Evolutionary conservation across 331 rosid species (phyloP).

Genomic region (Quercus tomentella): DNA sequence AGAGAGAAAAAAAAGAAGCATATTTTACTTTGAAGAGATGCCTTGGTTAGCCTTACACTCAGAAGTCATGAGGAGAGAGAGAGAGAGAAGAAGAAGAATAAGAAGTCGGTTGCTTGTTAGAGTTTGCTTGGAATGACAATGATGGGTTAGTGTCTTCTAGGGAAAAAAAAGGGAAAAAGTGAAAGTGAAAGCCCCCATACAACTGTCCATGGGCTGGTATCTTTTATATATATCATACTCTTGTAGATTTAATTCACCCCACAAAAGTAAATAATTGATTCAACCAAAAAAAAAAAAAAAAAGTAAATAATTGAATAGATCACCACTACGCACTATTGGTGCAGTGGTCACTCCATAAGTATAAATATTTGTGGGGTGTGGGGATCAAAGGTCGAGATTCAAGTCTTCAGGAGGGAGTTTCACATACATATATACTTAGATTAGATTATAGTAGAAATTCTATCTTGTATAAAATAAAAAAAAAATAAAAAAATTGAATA

Average conservation of each 20-base stretch:
- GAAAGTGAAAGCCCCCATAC: neutral
- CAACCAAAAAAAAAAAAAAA: neutral
- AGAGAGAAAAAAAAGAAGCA: neutral
- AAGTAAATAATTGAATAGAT: neutral
- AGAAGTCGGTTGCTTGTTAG: constrained; percentile 33
- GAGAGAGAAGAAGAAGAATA: neutral
- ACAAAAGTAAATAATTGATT: neutral
- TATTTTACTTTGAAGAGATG: constrained; percentile 3
- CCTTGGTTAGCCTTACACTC: neutral
- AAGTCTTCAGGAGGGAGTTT: too few species aligned
- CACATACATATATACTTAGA: accelerated
- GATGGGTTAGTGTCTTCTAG: constrained; percentile 9
- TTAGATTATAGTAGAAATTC: too few species aligned
- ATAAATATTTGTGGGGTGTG: too few species aligned
- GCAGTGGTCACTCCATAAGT: too few species aligned
- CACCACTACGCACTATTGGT: accelerated
- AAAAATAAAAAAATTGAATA: neutral
- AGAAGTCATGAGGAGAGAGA: neutral
- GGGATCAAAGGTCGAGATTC: accelerated
- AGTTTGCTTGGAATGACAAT: constrained; percentile 22
- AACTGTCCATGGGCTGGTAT: constrained; percentile 8
- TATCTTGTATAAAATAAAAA: too few species aligned
- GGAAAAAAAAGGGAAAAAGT: neutral
- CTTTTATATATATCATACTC: neutral
- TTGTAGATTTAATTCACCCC: too few species aligned